Base-by-base conservation (phyloP, 2,329 filamentous ascomycete genomes). In the Metarhizium anisopliae region DNA sequence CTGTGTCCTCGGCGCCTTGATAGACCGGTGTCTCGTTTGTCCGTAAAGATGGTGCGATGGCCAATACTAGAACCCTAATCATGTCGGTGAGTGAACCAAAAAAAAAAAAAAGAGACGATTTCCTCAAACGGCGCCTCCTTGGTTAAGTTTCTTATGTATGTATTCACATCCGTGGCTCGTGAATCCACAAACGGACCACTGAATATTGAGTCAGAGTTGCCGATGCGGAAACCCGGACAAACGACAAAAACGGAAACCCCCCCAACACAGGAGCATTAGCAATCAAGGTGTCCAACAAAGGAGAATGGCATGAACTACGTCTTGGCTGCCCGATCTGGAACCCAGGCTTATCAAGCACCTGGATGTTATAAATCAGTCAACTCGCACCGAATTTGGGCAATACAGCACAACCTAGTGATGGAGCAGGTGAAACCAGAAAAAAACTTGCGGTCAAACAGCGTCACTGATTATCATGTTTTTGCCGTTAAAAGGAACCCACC, bases 241-340 rank as follows among this genome's bases (percentile, higher is more conserved):
- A 35, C 6, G 32, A 11, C 7, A 7, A 35, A 35, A 35, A 35
- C 7, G 32, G 32, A 11, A 35, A 40, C 5, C 38, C 38, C 13
- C 35, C 8, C 7, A 36, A 16, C 8, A 45, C 5, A 18, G 6
- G n/a, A 20, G 42, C 16, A 20, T 6, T 20, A 18, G n/a, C n/a
- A 20, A 40, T 16, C 38, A 40, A 40, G 38, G 5, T 40, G 13
- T 11, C 38, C 38, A 16, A 16, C 38, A n/a, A 40, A 5, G 1
- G 5, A 18, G n/a, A 16, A 45, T 2, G 3, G 7, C 25, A 35
- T 14, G 8, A 42, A 38, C 13, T 55, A 50, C 53, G 50, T 35
- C 57, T 57, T 57, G 55, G 53, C 53, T 55, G 38, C 55, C 47
- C 50, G 16, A 56, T 57, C 14, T 7, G 38, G 55, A 42, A 55